These are phyloP conservation scores for Agarophyton chilense DNA, from an alignment of 23 red algal genomes.

Conservation along the genomic window DNA sequence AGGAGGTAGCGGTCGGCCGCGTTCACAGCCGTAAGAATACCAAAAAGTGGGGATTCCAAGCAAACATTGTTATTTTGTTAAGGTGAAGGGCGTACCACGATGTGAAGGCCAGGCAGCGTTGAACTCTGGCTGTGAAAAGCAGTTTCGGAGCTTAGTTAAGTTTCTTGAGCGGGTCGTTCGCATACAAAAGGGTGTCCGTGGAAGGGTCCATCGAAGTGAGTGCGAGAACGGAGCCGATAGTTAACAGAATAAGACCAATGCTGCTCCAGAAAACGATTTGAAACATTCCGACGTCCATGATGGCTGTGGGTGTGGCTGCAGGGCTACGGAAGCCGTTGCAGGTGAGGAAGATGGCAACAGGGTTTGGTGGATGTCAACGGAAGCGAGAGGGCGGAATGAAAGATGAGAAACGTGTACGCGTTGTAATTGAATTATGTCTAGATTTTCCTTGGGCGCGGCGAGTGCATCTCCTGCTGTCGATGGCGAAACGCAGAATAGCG, in stretches of 20 bases:
- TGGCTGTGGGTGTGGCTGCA: background rate
- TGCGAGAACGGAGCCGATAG: constrained; percentile 47
- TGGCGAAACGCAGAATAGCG: too few relatives aligned
- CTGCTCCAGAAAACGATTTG: constrained; percentile 84
- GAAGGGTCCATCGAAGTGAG: constrained; percentile 63
- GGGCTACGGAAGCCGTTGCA: too few relatives aligned
- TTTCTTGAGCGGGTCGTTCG: constrained; percentile 76
- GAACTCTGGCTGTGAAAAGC: background rate
- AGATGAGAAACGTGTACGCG: background rate
- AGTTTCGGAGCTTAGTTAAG: constrained; percentile 19
- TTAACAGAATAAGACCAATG: constrained; percentile 52
- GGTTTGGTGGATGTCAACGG: background rate
- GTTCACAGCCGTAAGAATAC: background rate
- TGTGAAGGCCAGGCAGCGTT: background rate
- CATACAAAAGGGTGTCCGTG: constrained; percentile 73
- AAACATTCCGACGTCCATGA: constrained; percentile 75
- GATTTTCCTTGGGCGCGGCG: too few relatives aligned
- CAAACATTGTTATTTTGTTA: background rate
- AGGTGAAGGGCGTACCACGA: background rate
- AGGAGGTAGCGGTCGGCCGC: background rate
- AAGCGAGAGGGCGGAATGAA: background rate
- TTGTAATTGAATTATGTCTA: background rate
- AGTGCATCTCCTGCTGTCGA: too few relatives aligned
- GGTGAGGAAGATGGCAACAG: background rate
- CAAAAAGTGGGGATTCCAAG: background rate